Conservation (phyloP, 2,329 filamentous ascomycete species). For the Bipolaris oryzae region DNA sequence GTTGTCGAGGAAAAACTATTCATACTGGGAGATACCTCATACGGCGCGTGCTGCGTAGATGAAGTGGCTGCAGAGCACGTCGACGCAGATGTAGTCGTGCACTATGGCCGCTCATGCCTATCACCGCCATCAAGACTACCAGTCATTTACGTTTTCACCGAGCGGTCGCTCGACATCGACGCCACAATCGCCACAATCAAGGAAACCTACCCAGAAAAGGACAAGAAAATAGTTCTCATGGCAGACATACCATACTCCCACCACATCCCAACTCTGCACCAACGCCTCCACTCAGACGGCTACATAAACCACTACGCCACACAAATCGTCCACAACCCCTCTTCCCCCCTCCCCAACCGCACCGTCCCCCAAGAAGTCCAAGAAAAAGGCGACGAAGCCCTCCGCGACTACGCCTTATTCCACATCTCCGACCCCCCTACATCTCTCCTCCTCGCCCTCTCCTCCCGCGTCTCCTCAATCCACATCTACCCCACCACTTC, state of each 20-base stretch:
- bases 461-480: slow-evolving; percentile 78
- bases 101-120: slow-evolving; percentile 91
- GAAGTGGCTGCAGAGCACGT: slow-evolving; percentile 96
- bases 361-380: slow-evolving; percentile 63
- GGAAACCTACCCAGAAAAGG: slow-evolving; percentile 68
- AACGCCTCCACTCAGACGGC: slow-evolving; percentile 64
- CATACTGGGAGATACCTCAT: slow-evolving; percentile 93
- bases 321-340: slow-evolving; percentile 75
- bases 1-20: slow-evolving; percentile 62
- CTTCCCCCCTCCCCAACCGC: slow-evolving; percentile 83
- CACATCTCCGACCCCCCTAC: slow-evolving; percentile 82
- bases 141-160: slow-evolving; percentile 89
- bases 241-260: slow-evolving; percentile 87
- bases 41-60: slow-evolving; percentile 95
- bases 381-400: slow-evolving; percentile 50
- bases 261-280: slow-evolving; percentile 68
- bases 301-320: slow-evolving; percentile 75
- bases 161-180: slow-evolving; percentile 68
- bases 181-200: slow-evolving; percentile 67
- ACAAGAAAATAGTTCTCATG: slow-evolving; percentile 75
- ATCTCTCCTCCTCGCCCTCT: slow-evolving; percentile 83
- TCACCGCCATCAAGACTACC: slow-evolving; percentile 87
- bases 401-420: slow-evolving; percentile 77
- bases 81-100: slow-evolving; percentile 86
- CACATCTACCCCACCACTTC: slow-evolving; percentile 73